Evolutionary conservation across 257 asterid species (phyloP), one percentile per base, ranked within the genome.

Genomic region (Paraleonurus japonicus): DNA sequence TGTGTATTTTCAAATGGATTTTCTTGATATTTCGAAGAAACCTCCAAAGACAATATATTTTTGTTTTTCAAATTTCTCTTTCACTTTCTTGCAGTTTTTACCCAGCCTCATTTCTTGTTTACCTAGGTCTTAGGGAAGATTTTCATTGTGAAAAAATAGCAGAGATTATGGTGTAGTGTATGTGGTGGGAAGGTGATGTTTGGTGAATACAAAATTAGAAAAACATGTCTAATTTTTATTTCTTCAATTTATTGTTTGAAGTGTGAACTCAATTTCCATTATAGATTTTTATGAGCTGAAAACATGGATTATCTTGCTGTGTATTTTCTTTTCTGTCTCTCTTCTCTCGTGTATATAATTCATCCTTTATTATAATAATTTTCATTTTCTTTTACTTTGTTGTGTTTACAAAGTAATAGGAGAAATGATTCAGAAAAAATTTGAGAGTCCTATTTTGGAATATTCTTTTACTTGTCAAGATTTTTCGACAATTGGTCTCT

Each of bases 201-300:
- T 77, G 65, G 15, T 74, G 73, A 59, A 10, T 47, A 15, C 53
- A 15, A 35, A 51, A n/a, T 12, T 11, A 1, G 30, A 67, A 53
- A 32, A 64, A 64, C 81, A 78, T 65, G 83, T 41, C 57, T 55
- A 9, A 0, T 39, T 65, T 27, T 67, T 61, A n/a, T 39, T 54
- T 78, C 70, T 70, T 61, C 26, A 28, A 24, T 65, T 32, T 2
- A 15, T 37, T 45, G 2, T 45, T 16, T 45, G 53, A 15, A 59
- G 58, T 65, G 8, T 57, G 27, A 32, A 15, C 43, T 15, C 35
- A 35, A 23, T 65, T 55, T 55, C 33, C 54, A 43, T 3, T 41
- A 28, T 64, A 70, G 73, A 69, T 67, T 75, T 77, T 65, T 39
- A 39, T 65, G 69, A 66, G 80, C 65, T 76, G 81, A 71, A 63